These are phyloP conservation scores for Irpex sp. DNA, from an alignment of 1,284 basidiomycete genomes.

Conservation along the genomic window DNA sequence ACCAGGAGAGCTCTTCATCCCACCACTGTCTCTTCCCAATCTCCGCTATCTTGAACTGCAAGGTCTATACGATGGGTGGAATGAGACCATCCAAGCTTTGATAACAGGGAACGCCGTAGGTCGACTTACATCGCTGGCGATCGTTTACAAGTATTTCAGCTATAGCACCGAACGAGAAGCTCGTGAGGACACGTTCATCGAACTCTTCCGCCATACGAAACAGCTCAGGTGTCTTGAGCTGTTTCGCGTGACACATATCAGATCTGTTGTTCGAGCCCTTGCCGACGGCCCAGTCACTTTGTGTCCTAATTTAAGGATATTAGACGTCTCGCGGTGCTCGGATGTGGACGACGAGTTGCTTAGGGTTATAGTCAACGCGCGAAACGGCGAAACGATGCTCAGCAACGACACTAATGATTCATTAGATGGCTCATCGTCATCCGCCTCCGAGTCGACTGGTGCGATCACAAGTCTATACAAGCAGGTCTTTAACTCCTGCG, in stretches of 20 bases:
- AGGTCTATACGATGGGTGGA: slow-evolving; percentile 11
- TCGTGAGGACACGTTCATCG: neutral
- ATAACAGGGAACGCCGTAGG: slow-evolving; percentile 3
- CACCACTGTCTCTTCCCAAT: slow-evolving; percentile 16
- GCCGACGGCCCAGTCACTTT: neutral
- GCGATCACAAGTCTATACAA: slow-evolving; percentile 12
- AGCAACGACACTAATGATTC: too few species aligned
- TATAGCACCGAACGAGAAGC: neutral
- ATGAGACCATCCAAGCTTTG: slow-evolving; percentile 15
- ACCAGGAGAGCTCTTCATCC: neutral
- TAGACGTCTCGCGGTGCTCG: neutral
- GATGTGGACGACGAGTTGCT: neutral
- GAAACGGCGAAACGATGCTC: too few species aligned
- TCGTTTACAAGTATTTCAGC: neutral
- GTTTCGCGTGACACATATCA: neutral
- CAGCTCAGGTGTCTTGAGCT: neutral
- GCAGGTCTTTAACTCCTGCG: slow-evolving; percentile 55
- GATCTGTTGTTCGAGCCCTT: neutral
- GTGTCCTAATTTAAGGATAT: neutral
- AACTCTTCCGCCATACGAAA: neutral
- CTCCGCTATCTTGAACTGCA: slow-evolving; percentile 21
- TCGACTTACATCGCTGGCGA: slow-evolving; percentile 7
- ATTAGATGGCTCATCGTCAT: too few species aligned
- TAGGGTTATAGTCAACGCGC: neutral
- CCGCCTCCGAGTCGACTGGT: too few species aligned